Evolutionary conservation across 371 early-diverging fungal genomes (phyloP).

Genomic region (Umbelopsis sp.): DNA sequence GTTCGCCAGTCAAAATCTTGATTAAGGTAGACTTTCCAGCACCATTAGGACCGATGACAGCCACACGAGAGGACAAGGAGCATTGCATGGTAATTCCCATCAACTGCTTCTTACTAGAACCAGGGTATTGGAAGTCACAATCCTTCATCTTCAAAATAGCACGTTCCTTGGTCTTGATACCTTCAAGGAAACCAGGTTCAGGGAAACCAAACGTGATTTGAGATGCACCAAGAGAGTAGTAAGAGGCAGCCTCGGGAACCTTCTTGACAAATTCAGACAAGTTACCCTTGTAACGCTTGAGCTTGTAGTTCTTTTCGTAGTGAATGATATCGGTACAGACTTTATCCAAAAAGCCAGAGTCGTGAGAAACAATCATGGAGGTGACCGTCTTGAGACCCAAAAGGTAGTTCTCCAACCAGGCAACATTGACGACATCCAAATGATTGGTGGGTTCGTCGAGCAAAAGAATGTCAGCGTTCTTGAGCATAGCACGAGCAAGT

Average conservation of each 20-base stretch:
- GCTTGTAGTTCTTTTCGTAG: constrained; percentile 72
- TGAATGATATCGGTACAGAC: constrained; percentile 86
- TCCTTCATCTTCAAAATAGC: constrained; percentile 70
- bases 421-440: constrained; percentile 82
- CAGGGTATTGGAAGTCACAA: constrained; percentile 72
- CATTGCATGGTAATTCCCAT: constrained; percentile 63
- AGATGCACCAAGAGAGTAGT: constrained; percentile 68
- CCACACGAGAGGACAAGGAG: constrained; percentile 71
- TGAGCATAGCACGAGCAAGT: constrained; percentile 84
- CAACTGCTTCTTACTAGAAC: constrained; percentile 55
- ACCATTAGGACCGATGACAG: constrained; percentile 78
- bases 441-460: constrained; percentile 95
- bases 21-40: constrained; percentile 82
- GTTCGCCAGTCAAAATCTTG: constrained; percentile 84
- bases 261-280: constrained; percentile 82
- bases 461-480: constrained; percentile 84
- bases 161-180: constrained; percentile 76
- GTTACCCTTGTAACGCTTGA: constrained; percentile 84
- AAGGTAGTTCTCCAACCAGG: constrained; percentile 85
- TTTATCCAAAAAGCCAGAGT: constrained; percentile 86
- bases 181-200: constrained; percentile 73
- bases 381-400: constrained; percentile 72
- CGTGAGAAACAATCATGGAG: constrained; percentile 88
- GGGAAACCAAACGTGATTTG: constrained; percentile 67
- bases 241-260: constrained; percentile 77